Evolutionary conservation across 306 rosid genomes (phyloP), one percentile per base, ranked within the genome.

Genomic region (Cajanus cajan): DNA sequence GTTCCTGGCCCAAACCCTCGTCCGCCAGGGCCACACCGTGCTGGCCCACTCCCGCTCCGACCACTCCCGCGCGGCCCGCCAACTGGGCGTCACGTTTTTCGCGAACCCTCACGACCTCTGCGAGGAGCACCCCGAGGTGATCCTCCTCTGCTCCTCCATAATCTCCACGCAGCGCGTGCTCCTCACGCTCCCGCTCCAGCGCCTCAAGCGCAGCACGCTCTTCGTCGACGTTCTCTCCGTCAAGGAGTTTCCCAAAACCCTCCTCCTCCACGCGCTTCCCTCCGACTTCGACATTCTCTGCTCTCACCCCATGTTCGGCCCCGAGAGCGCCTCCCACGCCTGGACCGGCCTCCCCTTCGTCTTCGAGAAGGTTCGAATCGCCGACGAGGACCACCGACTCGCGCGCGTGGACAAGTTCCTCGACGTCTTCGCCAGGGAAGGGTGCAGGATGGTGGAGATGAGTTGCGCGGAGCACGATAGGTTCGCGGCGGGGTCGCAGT

Each of bases 261-360:
- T 94, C 40, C 37, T 94, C 40, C 79, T 89, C 4, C 77, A 87
- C 8, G 2, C 51, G 0, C 72, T 94, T 11, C 98, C 94, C 0
- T 1, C 6, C 13, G 77, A 89, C 57, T 94, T 92, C 28, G 98
- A 94, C 41, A 19, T 92, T 2, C 24, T 94, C 19, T 92, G 96
- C 59, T 66, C 91, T 0, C 98, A 94, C 48, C 98, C 97, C 0
- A 92, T 94, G 98, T 94, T 94, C 43, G 98, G 97, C 9, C 98
- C 97, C 13, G 87, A 92, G 50, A 88, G 94, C 79, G 96, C 79
- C 0, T 65, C 54, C 19, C 25, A 12, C 4, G 85, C 88, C 1
- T 91, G 97, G 98, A 68, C 33, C 6, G 94, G 88, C 0, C 90
- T 84, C 7, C 69, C 57, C 7, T 90, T 89, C 6, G 90, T 82